Base-by-base conservation (phyloP, 2,329 filamentous ascomycete species). In the Raffaelea ambrosiae region DNA sequence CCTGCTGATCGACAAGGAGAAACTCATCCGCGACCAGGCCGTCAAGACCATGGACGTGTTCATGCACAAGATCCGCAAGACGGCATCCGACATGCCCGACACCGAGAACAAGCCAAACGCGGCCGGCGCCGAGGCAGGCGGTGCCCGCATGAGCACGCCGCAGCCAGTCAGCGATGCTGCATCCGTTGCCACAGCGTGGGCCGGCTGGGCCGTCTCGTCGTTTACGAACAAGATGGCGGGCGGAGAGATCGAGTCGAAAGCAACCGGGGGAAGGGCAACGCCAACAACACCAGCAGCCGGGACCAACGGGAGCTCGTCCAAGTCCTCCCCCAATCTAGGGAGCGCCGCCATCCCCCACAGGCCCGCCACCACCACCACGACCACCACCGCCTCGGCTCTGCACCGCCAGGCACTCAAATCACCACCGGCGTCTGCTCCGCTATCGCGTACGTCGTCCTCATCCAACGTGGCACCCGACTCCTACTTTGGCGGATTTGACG, bases 201-300 rank as follows among this genome's bases (percentile, higher is more conserved):
- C 93, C 1, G 93, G 93, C 13, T 98, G 93, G 93, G 93, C 93
- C 1, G 96, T 98, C 47, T 97, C 93, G 0, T 96, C 89, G 1
- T 98, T 98, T 62, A 97, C 93, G 2, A 97, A 97, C 66, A 96
- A 95, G 59, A 64, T 97, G 13, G 89, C 88, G 0, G 85, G 85
- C 9, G 93, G 93, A 18, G 86, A 96, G 49, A 98, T 98, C 53
- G 76, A 91, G 60, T 69, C 80, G 1, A 48, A 33, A 5, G 38
- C 33, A 2, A 20, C 44, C 1, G 62, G 74, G 18, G 66, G 71
- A 46, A 73, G 74, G 51, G 68, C 68, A 33, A 62, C 66, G 2
- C 59, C 70, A 3, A 23, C 43, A 5, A 21, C 44, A n/a, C 44
- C 40, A n/a, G 26, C 50, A 10, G 11, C 38, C 13, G 26, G 26